These are phyloP conservation scores for Neonectria ditissima DNA, from an alignment of 2,329 filamentous ascomycete species.

Conservation along the genomic window DNA sequence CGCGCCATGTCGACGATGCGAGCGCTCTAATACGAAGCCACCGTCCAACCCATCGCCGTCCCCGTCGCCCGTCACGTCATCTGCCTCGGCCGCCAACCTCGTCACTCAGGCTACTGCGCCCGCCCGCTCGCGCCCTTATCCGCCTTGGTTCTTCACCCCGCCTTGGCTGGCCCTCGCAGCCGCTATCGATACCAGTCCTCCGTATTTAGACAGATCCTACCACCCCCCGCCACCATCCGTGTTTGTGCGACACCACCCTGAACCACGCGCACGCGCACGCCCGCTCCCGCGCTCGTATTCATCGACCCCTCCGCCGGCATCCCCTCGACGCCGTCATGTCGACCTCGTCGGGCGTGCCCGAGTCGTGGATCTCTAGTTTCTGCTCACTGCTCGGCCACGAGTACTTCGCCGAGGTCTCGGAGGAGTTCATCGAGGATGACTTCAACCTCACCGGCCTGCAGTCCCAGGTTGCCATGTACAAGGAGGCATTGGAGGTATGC, in stretches of 20 bases:
- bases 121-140: slow-evolving; percentile 32
- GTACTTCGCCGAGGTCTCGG: slow-evolving; percentile 98
- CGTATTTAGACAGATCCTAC: slow-evolving; percentile 13
- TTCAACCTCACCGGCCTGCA: slow-evolving; percentile 98
- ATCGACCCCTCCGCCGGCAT: not conserved
- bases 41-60: slow-evolving; percentile 8
- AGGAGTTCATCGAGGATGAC: slow-evolving; percentile 99
- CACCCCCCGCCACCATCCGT: slow-evolving; percentile 22
- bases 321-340: slow-evolving; percentile 59
- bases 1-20: slow-evolving; percentile 29
- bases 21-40: slow-evolving; percentile 13
- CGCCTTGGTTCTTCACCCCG: slow-evolving; percentile 39
- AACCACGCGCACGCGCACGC: slow-evolving; percentile 23
- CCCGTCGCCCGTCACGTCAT: not conserved
- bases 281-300: slow-evolving; percentile 27
- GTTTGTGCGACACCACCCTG: slow-evolving; percentile 7
- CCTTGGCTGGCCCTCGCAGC: slow-evolving; percentile 33
- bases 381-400: slow-evolving; percentile 96
- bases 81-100: not conserved
- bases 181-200: slow-evolving; percentile 42
- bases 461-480: slow-evolving; percentile 97
- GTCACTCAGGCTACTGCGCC: slow-evolving; percentile 21
- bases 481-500: slow-evolving; percentile 88
- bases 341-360: slow-evolving; percentile 71
- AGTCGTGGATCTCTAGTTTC: slow-evolving; percentile 98